phyloP scores from a whole-genome alignment of 768 basidiomycete species.

The Auricularia cornea region DNA sequence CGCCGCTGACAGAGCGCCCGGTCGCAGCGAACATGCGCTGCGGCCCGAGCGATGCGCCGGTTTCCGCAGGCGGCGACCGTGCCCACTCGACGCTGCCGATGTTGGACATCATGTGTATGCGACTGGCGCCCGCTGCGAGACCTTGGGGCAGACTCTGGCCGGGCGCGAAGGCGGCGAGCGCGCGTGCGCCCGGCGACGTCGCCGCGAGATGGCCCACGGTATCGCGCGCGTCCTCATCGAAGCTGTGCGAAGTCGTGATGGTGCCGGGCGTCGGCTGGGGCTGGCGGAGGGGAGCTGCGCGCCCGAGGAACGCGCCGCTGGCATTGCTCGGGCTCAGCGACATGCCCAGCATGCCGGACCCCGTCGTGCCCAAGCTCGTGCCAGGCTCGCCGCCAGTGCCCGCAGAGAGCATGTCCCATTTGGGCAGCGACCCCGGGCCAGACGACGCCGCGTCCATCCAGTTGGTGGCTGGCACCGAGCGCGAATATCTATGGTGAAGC shows the following conservation, averaged over 20 bases:
- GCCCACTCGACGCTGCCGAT: too few relatives aligned
- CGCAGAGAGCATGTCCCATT: neutral
- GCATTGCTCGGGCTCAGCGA: constrained; percentile 62
- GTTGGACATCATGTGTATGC: constrained; percentile 65
- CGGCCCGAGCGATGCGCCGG: constrained; percentile 13
- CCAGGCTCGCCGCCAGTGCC: neutral
- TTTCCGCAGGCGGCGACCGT: constrained; percentile 27
- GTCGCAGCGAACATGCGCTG: neutral
- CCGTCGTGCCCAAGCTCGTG: neutral
- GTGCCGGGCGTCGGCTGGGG: neutral
- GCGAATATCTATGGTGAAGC: constrained; percentile 64
- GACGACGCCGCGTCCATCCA: constrained; percentile 37
- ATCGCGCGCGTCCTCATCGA: neutral
- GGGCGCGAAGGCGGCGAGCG: constrained; percentile 79
- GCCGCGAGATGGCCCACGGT: neutral
- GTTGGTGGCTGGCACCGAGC: constrained; percentile 72
- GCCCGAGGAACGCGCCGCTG: constrained; percentile 73
- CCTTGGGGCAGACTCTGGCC: constrained; percentile 90
- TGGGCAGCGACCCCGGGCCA: neutral
- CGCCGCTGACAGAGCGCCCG: constrained; percentile 3
- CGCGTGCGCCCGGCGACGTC: constrained; percentile 55
- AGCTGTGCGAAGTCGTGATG: neutral
- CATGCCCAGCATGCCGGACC: constrained; percentile 22
- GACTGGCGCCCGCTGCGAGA: constrained; percentile 81
- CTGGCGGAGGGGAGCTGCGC: constrained; percentile 38